Conservation (phyloP, 139 green algal species). For the Chlamydomonas incerta region DNA sequence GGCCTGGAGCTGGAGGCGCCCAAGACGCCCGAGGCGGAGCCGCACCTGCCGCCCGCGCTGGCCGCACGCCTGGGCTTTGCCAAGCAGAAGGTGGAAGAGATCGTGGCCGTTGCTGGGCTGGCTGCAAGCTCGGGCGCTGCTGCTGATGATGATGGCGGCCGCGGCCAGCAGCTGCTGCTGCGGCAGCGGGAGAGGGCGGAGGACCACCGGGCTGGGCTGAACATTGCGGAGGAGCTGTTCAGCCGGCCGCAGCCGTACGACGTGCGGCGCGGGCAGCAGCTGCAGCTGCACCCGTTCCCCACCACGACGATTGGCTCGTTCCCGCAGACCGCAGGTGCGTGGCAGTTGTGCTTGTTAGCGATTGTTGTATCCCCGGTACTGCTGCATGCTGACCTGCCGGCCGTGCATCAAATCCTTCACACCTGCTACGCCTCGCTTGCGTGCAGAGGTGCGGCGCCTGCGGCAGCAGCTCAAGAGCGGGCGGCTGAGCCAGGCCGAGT, state of each 20-base stretch:
- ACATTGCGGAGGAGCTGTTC: slow-evolving; percentile 55
- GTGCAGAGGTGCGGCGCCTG: slow-evolving; percentile 48
- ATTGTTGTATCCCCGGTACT: too few species aligned
- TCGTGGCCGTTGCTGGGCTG: slow-evolving; percentile 35
- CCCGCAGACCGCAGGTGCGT: slow-evolving; percentile 82
- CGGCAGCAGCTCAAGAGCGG: slow-evolving; percentile 74
- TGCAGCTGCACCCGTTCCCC: slow-evolving; percentile 76
- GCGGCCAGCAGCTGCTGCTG: not conserved
- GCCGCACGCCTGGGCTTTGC: slow-evolving; percentile 79
- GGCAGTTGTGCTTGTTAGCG: too few species aligned
- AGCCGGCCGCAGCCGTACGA: slow-evolving; percentile 63
- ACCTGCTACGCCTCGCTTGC: too few species aligned
- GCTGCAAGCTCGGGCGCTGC: not conserved
- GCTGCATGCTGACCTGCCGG: not conserved
- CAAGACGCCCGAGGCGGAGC: not conserved
- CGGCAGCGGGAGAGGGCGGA: not conserved
- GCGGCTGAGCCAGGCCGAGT: slow-evolving; percentile 67
- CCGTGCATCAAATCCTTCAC: too few species aligned
- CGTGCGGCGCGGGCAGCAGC: slow-evolving; percentile 71
- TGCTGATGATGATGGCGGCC: too few species aligned
- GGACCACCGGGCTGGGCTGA: not conserved
- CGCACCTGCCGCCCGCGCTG: slow-evolving; percentile 3
- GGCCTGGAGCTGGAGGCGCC: slow-evolving; percentile 6
- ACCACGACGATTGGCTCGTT: slow-evolving; percentile 94
- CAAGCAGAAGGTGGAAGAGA: slow-evolving; percentile 81